phyloP scores from a whole-genome alignment of 257 asterid genomes.

The Nicotiana tabacum region DNA sequence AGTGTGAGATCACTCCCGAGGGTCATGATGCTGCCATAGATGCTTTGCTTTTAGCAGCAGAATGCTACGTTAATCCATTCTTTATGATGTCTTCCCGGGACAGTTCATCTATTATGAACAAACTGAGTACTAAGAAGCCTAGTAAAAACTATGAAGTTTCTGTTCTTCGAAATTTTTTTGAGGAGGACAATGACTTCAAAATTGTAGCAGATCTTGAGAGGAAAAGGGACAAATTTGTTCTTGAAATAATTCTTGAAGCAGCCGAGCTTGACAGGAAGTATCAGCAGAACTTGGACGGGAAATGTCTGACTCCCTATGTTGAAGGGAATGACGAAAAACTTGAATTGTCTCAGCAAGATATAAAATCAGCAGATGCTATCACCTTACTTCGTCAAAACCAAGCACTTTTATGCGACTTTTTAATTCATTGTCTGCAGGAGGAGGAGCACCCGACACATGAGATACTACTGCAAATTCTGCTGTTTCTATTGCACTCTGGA shows the following conservation, averaged over 20 bases:
- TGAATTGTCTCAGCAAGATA: slow-evolving; percentile 48
- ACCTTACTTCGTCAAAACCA: slow-evolving; percentile 92
- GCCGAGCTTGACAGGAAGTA: slow-evolving; percentile 69
- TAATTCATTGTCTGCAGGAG: slow-evolving; percentile 55
- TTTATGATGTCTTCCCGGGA: slow-evolving; percentile 57
- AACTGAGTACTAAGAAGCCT: slow-evolving; percentile 27
- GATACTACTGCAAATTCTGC: slow-evolving; percentile 82
- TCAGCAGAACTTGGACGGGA: slow-evolving; percentile 37
- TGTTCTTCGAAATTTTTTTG: slow-evolving; percentile 39
- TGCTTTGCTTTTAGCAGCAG: slow-evolving; percentile 93
- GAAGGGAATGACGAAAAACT: slow-evolving; percentile 53
- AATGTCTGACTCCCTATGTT: slow-evolving; percentile 25
- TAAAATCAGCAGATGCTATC: slow-evolving; percentile 75
- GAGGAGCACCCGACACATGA: slow-evolving; percentile 70
- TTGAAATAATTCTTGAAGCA: slow-evolving; percentile 88
- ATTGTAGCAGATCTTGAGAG: slow-evolving; percentile 74
- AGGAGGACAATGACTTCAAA: slow-evolving; percentile 50
- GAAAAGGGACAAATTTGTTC: slow-evolving; percentile 88
- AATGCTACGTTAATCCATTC: slow-evolving; percentile 85
- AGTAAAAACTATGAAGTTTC: slow-evolving; percentile 31
- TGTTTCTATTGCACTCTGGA: slow-evolving; percentile 85
- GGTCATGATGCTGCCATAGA: slow-evolving; percentile 75
- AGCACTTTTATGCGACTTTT: slow-evolving; percentile 61
- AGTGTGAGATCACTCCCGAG: slow-evolving; percentile 54
- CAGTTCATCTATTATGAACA: slow-evolving; percentile 30